Conservation (phyloP, 352 stramenopile species). For the Detonula confervacea region DNA sequence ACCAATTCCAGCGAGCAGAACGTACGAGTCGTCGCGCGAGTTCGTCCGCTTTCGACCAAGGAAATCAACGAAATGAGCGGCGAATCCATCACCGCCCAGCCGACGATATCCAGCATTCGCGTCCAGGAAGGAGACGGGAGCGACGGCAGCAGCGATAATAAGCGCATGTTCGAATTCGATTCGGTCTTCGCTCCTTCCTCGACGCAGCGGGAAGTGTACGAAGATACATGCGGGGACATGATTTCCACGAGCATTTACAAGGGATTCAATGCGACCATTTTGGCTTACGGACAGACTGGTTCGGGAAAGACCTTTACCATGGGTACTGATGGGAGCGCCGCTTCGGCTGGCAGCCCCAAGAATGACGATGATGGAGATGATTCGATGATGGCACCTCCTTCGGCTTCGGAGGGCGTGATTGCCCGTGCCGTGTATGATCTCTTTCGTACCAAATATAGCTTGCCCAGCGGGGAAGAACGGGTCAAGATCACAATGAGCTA, state of each 20-base stretch:
- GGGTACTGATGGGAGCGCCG: conserved; percentile 12
- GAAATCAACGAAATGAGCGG: conserved; percentile 43
- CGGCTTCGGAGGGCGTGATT: conserved; percentile 60
- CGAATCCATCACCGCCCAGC: conserved; percentile 24
- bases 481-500: conserved; percentile 87
- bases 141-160: too few species aligned
- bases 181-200: neutral
- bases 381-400: conserved; percentile 1
- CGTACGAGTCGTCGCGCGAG: conserved; percentile 67
- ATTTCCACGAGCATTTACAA: conserved; percentile 50
- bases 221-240: conserved; percentile 36
- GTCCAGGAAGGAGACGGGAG: too few species aligned
- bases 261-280: conserved; percentile 69
- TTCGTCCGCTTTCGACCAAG: conserved; percentile 66
- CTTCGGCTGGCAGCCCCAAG: neutral
- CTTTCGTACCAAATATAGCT: conserved; percentile 42
- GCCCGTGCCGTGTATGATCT: conserved; percentile 64
- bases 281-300: conserved; percentile 70
- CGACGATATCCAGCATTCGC: neutral
- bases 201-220: conserved; percentile 52
- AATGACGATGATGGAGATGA: neutral
- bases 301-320: conserved; percentile 90
- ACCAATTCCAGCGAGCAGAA: conserved; percentile 33
- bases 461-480: conserved; percentile 29
- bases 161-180: conserved; percentile 7